Conservation (phyloP, 257 asterid genomes). For the Penstemon barbatus region DNA sequence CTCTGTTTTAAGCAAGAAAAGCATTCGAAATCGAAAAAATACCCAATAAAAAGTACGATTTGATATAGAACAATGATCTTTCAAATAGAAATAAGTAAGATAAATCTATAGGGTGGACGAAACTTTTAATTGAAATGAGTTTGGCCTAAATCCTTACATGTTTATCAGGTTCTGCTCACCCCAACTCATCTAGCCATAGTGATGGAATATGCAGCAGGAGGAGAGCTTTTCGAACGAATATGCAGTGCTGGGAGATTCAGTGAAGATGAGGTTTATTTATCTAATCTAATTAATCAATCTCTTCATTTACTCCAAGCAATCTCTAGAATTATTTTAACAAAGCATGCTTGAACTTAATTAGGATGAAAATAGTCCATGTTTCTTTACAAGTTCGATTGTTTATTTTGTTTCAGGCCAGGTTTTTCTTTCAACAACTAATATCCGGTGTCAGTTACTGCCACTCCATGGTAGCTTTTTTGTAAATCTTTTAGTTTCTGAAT, state of each 20-base stretch:
- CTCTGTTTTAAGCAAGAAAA: background rate
- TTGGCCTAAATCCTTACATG: background rate
- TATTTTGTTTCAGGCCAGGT: conserved; percentile 39
- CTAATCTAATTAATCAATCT: background rate
- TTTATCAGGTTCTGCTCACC: conserved; percentile 46
- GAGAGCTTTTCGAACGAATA: conserved; percentile 50
- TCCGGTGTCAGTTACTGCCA: conserved; percentile 60
- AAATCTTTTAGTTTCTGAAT: background rate
- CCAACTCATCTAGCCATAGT: conserved; percentile 58
- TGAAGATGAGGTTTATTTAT: conserved; percentile 46
- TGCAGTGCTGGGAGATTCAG: conserved; percentile 58
- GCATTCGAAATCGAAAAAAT: background rate
- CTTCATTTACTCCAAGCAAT: background rate
- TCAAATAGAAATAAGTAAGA: background rate
- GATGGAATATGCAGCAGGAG: conserved; percentile 58
- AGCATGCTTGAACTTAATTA: background rate
- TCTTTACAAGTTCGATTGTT: background rate
- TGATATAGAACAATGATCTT: background rate
- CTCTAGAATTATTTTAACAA: background rate
- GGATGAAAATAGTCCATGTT: background rate
- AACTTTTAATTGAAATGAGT: background rate
- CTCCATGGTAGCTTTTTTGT: conserved; percentile 35
- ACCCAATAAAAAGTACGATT: background rate
- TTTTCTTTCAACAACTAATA: conserved; percentile 50
- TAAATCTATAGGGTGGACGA: background rate